Evolutionary conservation across 2,329 filamentous ascomycete genomes (phyloP).

Genomic region (Colletotrichum graminicola): DNA sequence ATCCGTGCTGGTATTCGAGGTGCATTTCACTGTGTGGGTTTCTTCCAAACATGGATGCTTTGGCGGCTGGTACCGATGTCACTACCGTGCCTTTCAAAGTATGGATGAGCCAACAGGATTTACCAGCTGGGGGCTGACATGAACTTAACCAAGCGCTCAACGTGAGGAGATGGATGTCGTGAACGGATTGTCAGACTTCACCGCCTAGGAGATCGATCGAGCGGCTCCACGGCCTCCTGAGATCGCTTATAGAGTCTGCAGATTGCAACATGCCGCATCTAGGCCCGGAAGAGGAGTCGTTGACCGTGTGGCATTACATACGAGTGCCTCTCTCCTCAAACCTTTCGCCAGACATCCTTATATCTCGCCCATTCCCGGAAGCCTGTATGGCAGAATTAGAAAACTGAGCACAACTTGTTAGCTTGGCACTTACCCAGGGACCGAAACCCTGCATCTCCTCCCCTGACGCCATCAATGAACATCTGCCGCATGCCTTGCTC

Average conservation of each 20-base stretch:
- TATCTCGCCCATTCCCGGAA: constrained; percentile 71
- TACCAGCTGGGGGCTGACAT: neutral
- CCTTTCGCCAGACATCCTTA: constrained; percentile 62
- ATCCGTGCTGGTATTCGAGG: constrained; percentile 15
- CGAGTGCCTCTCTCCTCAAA: constrained; percentile 21
- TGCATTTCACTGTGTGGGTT: constrained; percentile 6
- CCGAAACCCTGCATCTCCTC: constrained; percentile 63
- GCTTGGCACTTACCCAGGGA: constrained; percentile 60
- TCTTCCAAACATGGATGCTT: neutral
- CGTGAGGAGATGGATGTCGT: neutral
- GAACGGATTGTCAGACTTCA: neutral
- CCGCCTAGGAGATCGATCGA: neutral
- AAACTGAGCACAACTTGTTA: neutral
- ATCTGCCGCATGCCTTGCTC: constrained; percentile 65
- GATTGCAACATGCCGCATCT: neutral
- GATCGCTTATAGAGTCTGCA: neutral
- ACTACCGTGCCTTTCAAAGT: neutral
- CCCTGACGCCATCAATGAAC: constrained; percentile 68
- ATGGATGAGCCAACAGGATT: constrained; percentile 2
- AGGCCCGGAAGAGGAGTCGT: neutral
- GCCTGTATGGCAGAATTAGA: constrained; percentile 53
- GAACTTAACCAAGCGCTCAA: neutral
- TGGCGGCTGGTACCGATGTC: constrained; percentile 3
- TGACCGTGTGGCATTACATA: neutral
- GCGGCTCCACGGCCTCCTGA: neutral